Evolutionary conservation across 345 rosid genomes (phyloP).

Genomic region (Gossypium mustelinum): DNA sequence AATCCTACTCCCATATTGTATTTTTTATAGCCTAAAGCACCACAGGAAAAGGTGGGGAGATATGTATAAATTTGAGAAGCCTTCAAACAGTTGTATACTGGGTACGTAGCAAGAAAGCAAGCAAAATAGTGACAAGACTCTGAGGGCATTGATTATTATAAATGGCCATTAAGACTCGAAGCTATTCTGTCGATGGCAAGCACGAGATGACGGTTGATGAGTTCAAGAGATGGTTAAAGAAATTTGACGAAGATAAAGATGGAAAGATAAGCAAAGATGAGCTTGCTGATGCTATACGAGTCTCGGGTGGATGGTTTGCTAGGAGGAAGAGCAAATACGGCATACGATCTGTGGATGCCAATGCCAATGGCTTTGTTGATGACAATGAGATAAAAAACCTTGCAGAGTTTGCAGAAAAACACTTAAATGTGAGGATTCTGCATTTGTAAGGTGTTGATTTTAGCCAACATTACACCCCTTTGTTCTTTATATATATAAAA

Average conservation of each 20-base stretch:
- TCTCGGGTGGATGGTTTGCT: slow-evolving; percentile 11
- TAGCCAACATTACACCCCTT: neutral
- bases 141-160: neutral
- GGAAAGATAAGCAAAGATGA: slow-evolving; percentile 9
- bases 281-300: slow-evolving; percentile 5
- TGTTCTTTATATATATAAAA: neutral
- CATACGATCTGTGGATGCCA: neutral
- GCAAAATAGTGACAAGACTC: neutral
- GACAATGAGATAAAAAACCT: slow-evolving; percentile 21
- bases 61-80: neutral
- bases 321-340: slow-evolving; percentile 9
- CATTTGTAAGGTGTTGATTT: neutral
- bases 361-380: slow-evolving; percentile 9
- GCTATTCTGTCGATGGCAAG: slow-evolving; percentile 7
- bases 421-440: slow-evolving; percentile 15
- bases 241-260: slow-evolving; percentile 9
- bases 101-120: neutral
- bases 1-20: neutral
- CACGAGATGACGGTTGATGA: slow-evolving; percentile 10
- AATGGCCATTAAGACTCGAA: slow-evolving; percentile 9
- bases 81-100: neutral
- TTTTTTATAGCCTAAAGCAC: neutral
- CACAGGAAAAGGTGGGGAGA: neutral
- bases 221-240: neutral
- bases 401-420: slow-evolving; percentile 18